Base-by-base conservation (phyloP, 345 rosid species). In the Aquilaria sinensis region DNA sequence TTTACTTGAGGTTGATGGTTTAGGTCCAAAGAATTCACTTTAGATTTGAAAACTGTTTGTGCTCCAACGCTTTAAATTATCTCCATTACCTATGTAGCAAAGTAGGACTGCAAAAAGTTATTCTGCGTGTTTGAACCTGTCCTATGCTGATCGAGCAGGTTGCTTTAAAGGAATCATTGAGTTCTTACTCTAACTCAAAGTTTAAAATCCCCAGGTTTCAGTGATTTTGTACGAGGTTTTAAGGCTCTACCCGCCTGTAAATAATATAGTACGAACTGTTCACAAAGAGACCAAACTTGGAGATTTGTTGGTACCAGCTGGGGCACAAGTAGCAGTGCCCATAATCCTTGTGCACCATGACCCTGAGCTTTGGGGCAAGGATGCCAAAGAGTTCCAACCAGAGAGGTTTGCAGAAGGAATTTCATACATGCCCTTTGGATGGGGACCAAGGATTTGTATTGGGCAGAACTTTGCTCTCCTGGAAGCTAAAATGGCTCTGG, bases 391-490 rank as follows among this genome's bases (percentile, higher is more conserved):
- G 54, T 83, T 89, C 74, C 76, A 78, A 30, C 89, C 86, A 9
- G 70, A 75, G 31, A 83, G 83, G 58, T 83, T 89, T 56, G 63
- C 46, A 4, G 78, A 76, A 12, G 86, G 86, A 31, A 47, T 85
- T 51, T 67, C 78, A 1, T 83, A 75, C 70, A 66, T 85, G 6
- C 79, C 86, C 2, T 88, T 88, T 10, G 81, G 79, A 8, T 64
- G 77, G 79, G 90, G 96, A 37, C 89, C 87, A 1, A 72, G 88
- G 74, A 65, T 30, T 9, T 90, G 92, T 72, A 66, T 85, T 0
- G 88, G 94, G 3, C 87, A 81, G 67, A 83, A 75, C 66, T 90
- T 83, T 30, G 80, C 96, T 1, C 31, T 84, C 67, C 29, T 85
- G 14, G 92, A 83, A 76, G 83, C 84, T 5, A 90, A 85, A 69